These are phyloP conservation scores for Claviceps citrina DNA, from an alignment of 2,329 filamentous ascomycete species.

Conservation along the genomic window DNA sequence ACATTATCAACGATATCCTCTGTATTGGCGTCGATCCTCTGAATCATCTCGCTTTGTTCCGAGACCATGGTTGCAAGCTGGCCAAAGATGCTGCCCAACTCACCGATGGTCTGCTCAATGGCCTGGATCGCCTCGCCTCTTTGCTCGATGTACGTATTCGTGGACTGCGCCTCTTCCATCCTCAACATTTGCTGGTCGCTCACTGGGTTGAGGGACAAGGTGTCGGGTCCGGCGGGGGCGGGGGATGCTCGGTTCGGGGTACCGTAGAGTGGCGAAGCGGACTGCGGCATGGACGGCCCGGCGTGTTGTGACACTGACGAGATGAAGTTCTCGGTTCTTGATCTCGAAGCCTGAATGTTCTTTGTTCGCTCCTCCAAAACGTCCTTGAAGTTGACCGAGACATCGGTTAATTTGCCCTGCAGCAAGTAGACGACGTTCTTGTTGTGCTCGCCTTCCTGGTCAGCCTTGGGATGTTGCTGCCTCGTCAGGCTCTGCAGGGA, in stretches of 20 bases:
- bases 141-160: constrained; percentile 83
- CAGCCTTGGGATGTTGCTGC: constrained; percentile 55
- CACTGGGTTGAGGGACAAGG: constrained; percentile 68
- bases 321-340: constrained; percentile 91
- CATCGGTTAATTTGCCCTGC: constrained; percentile 81
- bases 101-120: constrained; percentile 87
- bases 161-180: constrained; percentile 77
- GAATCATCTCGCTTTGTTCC: constrained; percentile 95
- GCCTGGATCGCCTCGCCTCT: constrained; percentile 91
- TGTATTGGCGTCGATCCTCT: constrained; percentile 91
- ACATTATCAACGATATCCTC: constrained; percentile 98
- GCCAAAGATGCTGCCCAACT: constrained; percentile 80
- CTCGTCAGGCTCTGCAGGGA: constrained; percentile 63
- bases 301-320: constrained; percentile 71
- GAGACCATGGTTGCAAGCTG: constrained; percentile 94
- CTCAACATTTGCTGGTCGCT: constrained; percentile 76
- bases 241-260: constrained; percentile 54
- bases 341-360: constrained; percentile 89
- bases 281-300: constrained; percentile 52
- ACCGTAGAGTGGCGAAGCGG: constrained; percentile 74
- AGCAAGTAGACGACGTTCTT: constrained; percentile 90
- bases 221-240: constrained; percentile 52
- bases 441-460: constrained; percentile 90
- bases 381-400: constrained; percentile 92
- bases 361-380: constrained; percentile 91